Evolutionary conservation across 2,329 filamentous ascomycete species (phyloP).

Genomic region (Arthrobotrys conoides): DNA sequence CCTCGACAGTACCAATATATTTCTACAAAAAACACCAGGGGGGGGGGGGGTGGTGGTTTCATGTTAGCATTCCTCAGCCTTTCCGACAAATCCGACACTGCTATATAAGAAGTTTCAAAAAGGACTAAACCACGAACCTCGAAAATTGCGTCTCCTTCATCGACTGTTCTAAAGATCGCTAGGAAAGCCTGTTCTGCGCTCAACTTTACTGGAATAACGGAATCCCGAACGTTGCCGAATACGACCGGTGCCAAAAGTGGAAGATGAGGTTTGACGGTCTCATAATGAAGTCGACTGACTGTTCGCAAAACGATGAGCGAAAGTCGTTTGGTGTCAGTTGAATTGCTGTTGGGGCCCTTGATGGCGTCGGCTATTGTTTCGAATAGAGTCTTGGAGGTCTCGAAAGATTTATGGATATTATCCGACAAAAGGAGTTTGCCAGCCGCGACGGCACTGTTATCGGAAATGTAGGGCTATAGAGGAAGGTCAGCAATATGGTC

Average conservation of each 20-base stretch:
- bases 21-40: constrained; percentile 59
- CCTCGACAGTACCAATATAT: constrained; percentile 64
- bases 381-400: constrained; percentile 83
- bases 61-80: constrained; percentile 49
- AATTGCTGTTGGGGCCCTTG: constrained; percentile 69
- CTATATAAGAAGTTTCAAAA: constrained; percentile 27
- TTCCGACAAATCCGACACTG: constrained; percentile 14
- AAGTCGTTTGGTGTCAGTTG: constrained; percentile 82
- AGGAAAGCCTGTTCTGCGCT: constrained; percentile 95
- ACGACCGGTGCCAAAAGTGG: constrained; percentile 83
- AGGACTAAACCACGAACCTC: constrained; percentile 51
- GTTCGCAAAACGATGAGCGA: constrained; percentile 90
- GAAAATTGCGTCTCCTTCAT: constrained; percentile 75
- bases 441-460: constrained; percentile 89
- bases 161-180: constrained; percentile 88
- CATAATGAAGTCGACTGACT: constrained; percentile 81
- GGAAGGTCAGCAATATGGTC: constrained; percentile 15
- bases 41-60: too few relatives aligned
- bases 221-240: constrained; percentile 90
- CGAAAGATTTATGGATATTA: constrained; percentile 75
- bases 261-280: constrained; percentile 82
- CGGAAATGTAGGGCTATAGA: constrained; percentile 83
- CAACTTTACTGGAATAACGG: constrained; percentile 94
- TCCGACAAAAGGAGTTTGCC: constrained; percentile 88
- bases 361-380: constrained; percentile 82